Conservation (phyloP, 805 yeast genomes). For the Metschnikowia picachoensis region DNA sequence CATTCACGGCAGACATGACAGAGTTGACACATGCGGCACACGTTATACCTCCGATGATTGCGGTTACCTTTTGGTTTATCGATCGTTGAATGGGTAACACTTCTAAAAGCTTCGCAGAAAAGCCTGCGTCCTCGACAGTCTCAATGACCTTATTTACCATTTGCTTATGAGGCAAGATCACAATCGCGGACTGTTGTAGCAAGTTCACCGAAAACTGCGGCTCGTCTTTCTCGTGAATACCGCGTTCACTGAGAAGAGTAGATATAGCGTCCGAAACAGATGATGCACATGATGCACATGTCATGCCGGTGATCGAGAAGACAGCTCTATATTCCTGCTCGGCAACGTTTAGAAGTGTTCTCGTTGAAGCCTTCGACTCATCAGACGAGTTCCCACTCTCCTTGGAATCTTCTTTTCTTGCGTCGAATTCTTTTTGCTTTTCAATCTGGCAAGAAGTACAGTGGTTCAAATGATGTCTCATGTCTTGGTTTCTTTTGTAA, state of each 20-base stretch:
- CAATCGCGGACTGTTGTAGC: constrained; percentile 50
- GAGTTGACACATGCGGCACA: constrained; percentile 69
- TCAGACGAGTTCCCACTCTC: background rate
- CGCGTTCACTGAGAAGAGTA: constrained; percentile 16
- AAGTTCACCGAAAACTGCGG: constrained; percentile 47
- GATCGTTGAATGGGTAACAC: constrained; percentile 54
- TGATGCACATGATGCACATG: constrained; percentile 37
- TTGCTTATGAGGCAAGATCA: constrained; percentile 50
- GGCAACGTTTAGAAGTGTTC: constrained; percentile 4
- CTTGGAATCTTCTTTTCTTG: background rate
- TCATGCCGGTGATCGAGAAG: constrained; percentile 47
- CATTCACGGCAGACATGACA: constrained; percentile 43
- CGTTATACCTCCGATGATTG: constrained; percentile 69
- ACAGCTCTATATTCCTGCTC: constrained; percentile 41
- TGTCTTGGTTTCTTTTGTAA: constrained; percentile 16
- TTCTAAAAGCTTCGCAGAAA: constrained; percentile 51
- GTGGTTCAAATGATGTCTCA: constrained; percentile 35
- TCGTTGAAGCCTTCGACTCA: background rate
- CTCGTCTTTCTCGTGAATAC: constrained; percentile 14
- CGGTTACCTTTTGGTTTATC: constrained; percentile 48
- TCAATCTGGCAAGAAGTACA: constrained; percentile 38
- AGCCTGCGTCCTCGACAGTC: constrained; percentile 30
- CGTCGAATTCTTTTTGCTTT: constrained; percentile 1
- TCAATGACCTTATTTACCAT: constrained; percentile 31
- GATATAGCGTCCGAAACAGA: constrained; percentile 29